Base-by-base conservation (phyloP, 2,329 filamentous ascomycete genomes). In the Sordariomycetes sp. region DNA sequence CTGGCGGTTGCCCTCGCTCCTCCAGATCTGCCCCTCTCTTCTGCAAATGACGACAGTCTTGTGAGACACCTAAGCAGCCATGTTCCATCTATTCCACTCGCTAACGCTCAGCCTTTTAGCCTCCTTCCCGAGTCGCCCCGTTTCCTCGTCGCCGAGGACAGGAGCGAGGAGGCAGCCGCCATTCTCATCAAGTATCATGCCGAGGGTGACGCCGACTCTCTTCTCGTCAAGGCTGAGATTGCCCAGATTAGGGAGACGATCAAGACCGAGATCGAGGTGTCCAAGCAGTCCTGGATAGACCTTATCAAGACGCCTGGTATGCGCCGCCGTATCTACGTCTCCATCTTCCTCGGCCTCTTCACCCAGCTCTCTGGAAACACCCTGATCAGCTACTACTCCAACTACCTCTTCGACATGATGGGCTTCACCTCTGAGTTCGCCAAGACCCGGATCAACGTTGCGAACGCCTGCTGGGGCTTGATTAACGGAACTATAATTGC, bases 211-310 rank as follows among this genome's bases (percentile, higher is more conserved):
- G 64, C 64, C 6, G 67, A 73, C 34, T 81, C 77, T 0, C 69
- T 75, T 14, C 74, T 84, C 14, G 80, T 84, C 32, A 74, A 76
- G 56, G 80, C 79, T 11, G 83, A 87, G 64, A 79, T 85, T 64
- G 75, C 76, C 1, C 80, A 86, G 66, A 86, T 87, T 62, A 72
- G 77, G 55, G 74, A 76, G 3, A 81, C 82, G 0, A 78, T 85
- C 63, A 73, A 75, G 34, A 64, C 80, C 1, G 81, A 84, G 64
- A 69, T 78, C 56, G 79, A 85, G 60, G 68, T 75, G 53, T 74
- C 79, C 28, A 78, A 77, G 59, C 69, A 72, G 59, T 77, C 76
- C 6, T 85, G 81, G 80, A 61, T 69, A 60, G 79, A 81, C 61
- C 70, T 83, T 66, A 61, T 83, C 28, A 70, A 69, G 53, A 79